phyloP scores from a whole-genome alignment of 2,329 filamentous ascomycete species.

The Colletotrichum siamense region DNA sequence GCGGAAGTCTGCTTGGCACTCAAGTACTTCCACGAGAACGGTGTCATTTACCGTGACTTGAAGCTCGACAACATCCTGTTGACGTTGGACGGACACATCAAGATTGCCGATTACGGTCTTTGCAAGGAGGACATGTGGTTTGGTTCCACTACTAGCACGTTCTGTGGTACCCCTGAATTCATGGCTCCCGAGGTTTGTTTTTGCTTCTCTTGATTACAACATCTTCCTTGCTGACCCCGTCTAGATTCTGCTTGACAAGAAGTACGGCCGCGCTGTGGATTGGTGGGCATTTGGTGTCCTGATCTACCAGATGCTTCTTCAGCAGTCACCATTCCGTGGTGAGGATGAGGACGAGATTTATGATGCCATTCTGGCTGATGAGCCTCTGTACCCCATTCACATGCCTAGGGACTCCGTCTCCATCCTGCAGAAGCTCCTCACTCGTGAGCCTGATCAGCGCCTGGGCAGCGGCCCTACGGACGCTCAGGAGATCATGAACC shows the following conservation, averaged over 20 bases:
- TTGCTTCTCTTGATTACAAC: neutral
- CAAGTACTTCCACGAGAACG: constrained; percentile 99
- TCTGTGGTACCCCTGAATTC: constrained; percentile 99
- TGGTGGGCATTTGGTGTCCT: constrained; percentile 99
- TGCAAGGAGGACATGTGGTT: constrained; percentile 99
- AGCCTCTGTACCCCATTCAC: constrained; percentile 96
- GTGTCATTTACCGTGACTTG: constrained; percentile 97
- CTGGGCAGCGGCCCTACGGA: constrained; percentile 95
- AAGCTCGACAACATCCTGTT: constrained; percentile 94
- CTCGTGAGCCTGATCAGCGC: constrained; percentile 90
- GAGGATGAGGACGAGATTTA: constrained; percentile 99
- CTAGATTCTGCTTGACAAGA: constrained; percentile 95
- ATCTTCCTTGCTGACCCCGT: constrained; percentile 33
- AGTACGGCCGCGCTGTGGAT: constrained; percentile 95
- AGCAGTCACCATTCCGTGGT: constrained; percentile 97
- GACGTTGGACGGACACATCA: constrained; percentile 95
- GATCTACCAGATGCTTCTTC: constrained; percentile 99
- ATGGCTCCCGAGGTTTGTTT: constrained; percentile 91
- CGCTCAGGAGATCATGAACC: constrained; percentile 98
- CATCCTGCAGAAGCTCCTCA: constrained; percentile 96
- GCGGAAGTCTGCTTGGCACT: constrained; percentile 95
- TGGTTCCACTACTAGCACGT: constrained; percentile 93
- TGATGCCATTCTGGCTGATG: constrained; percentile 95
- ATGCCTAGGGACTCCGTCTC: constrained; percentile 98
- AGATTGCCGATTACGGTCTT: constrained; percentile 97